A percentile compares a stretch with the other conserved stretches of the same genome.
Evolutionary conservation across 352 stramenopile species (phyloP).

Genomic region (Pythium oligandrum): DNA sequence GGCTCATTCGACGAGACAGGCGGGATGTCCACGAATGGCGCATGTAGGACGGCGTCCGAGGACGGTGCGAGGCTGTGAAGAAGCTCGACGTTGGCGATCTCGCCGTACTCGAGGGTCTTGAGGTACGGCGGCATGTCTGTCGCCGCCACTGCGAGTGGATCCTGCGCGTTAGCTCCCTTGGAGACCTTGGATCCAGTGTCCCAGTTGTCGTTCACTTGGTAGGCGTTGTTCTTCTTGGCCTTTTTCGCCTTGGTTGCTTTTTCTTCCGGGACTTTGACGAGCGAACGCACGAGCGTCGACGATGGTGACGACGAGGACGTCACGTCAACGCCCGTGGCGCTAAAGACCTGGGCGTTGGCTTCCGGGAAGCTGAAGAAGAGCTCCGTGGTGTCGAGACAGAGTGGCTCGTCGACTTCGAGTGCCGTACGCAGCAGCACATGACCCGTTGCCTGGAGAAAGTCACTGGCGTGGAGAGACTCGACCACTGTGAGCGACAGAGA

Average conservation of each 20-base stretch:
- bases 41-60: background rate
- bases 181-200: background rate
- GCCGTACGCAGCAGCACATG: constrained; percentile 34
- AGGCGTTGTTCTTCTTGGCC: constrained; percentile 17
- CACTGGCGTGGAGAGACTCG: constrained; percentile 38
- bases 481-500: constrained; percentile 25
- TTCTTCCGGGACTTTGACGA: constrained; percentile 22
- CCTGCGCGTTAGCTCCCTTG: no score
- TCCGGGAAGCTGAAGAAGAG: no score
- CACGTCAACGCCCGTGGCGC: constrained; percentile 23
- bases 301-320: constrained; percentile 8
- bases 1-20: no score
- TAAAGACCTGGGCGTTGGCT: constrained; percentile 17
- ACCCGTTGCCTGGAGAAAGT: constrained; percentile 33
- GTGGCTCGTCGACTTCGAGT: constrained; percentile 20
- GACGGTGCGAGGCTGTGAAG: constrained; percentile 30
- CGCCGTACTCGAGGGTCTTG: constrained; percentile 62
- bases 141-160: background rate
- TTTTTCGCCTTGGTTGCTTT: constrained; percentile 28
- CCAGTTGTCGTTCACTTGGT: constrained; percentile 9
- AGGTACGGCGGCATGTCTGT: constrained; percentile 25
- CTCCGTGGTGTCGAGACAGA: no score
- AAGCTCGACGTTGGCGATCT: constrained; percentile 43
- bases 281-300: constrained; percentile 6
- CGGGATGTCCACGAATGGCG: no score